A percentile compares a stretch with the other conserved stretches of the same genome.
phyloP scores from a whole-genome alignment of 1,284 basidiomycete species.

The Pseudozyma thailandica region DNA sequence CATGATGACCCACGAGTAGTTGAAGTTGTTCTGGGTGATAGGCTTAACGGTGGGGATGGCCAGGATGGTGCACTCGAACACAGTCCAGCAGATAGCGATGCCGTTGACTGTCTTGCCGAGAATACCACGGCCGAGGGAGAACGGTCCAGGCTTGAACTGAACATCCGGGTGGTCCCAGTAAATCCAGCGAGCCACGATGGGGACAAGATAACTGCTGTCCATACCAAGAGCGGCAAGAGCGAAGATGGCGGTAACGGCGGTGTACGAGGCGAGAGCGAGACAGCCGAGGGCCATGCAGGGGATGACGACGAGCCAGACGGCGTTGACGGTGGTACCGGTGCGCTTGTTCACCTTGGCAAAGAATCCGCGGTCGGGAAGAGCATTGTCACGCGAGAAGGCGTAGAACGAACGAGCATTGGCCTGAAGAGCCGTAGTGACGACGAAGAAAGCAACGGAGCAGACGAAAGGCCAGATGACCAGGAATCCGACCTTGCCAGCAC shows the following conservation, averaged over 20 bases:
- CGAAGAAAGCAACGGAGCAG: slow-evolving; percentile 67
- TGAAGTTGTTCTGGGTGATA: slow-evolving; percentile 51
- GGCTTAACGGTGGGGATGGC: slow-evolving; percentile 54
- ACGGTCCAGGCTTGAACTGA: slow-evolving; percentile 84
- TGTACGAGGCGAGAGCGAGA: slow-evolving; percentile 59
- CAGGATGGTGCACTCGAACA: slow-evolving; percentile 66
- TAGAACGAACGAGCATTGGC: slow-evolving; percentile 87
- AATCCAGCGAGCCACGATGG: slow-evolving; percentile 73
- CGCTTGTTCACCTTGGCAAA: slow-evolving; percentile 77
- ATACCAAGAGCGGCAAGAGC: slow-evolving; percentile 78
- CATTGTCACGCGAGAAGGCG: slow-evolving; percentile 87
- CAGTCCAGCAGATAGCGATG: slow-evolving; percentile 74
- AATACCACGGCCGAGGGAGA: slow-evolving; percentile 80
- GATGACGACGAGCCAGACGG: slow-evolving; percentile 82
- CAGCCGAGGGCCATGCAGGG: slow-evolving; percentile 60
- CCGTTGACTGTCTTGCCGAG: slow-evolving; percentile 77
- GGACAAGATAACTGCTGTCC: slow-evolving; percentile 74
- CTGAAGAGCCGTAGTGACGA: slow-evolving; percentile 75
- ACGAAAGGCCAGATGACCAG: slow-evolving; percentile 72
- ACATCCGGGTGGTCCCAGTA: slow-evolving; percentile 84
- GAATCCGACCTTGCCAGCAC: slow-evolving; percentile 72
- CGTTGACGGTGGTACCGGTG: slow-evolving; percentile 79
- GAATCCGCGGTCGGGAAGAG: slow-evolving; percentile 82
- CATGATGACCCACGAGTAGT: slow-evolving; percentile 68
- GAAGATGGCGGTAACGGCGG: slow-evolving; percentile 64